phyloP scores from a whole-genome alignment of 441 rosid genomes.

The Arabidopsis lyrata region DNA sequence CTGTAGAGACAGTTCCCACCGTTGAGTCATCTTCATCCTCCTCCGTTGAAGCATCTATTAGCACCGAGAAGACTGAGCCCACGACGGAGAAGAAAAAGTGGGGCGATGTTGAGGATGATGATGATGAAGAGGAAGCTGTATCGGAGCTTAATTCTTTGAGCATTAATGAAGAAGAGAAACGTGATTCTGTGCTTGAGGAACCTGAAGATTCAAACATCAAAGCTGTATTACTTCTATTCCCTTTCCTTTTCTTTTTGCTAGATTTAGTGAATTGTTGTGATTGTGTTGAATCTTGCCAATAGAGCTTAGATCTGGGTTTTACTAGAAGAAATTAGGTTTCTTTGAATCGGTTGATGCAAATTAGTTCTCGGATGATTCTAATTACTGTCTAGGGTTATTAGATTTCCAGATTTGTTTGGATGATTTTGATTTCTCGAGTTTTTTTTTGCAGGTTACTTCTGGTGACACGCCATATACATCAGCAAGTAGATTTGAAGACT shows the following conservation, averaged over 20 bases:
- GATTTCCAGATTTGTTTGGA: not conserved
- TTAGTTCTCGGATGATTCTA: not conserved
- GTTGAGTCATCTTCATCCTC: constrained; percentile 21
- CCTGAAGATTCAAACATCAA: constrained; percentile 77
- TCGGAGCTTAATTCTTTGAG: constrained; percentile 53
- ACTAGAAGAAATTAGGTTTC: not conserved
- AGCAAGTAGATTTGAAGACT: constrained; percentile 79
- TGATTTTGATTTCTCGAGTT: not conserved
- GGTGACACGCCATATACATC: constrained; percentile 91
- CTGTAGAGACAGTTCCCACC: constrained; percentile 39
- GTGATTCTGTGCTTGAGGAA: constrained; percentile 75
- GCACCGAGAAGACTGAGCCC: constrained; percentile 43
- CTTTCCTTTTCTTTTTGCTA: not conserved
- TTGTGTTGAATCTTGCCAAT: constrained; percentile 2
- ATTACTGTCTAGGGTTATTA: not conserved
- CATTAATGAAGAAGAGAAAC: constrained; percentile 60
- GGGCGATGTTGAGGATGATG: constrained; percentile 71
- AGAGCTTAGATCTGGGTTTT: constrained; percentile 31
- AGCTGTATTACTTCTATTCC: constrained; percentile 56
- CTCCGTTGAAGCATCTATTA: not conserved
- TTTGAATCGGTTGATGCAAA: constrained; percentile 17
- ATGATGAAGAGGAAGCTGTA: constrained; percentile 47
- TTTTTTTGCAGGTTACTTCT: constrained; percentile 60
- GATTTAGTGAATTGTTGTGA: not conserved
- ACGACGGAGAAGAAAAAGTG: constrained; percentile 52